Percentiles rank a stretch among this genome's conserved stretches.
phyloP scores from a whole-genome alignment of 768 basidiomycete species.

The Panellus pusillus region DNA sequence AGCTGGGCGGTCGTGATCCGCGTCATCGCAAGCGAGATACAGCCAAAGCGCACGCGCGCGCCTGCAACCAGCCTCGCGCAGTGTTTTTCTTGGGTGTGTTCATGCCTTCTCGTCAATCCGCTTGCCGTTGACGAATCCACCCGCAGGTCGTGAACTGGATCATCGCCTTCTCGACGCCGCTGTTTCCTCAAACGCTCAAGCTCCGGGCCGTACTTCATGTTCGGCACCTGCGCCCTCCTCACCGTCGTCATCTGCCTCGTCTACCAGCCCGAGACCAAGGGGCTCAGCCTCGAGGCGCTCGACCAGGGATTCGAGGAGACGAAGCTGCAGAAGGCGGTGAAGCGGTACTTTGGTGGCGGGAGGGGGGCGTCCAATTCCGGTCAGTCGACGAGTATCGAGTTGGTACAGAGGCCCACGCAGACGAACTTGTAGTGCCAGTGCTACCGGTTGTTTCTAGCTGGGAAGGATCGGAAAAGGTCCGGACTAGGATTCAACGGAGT shows the following conservation, averaged over 20 bases:
- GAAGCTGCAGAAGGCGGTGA: constrained; percentile 15
- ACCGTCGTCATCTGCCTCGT: constrained; percentile 38
- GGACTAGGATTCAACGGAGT: too few relatives aligned
- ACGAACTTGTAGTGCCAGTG: background rate
- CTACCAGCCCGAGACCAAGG: constrained; percentile 46
- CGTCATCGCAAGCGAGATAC: constrained; percentile 45
- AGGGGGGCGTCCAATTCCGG: constrained; percentile 2
- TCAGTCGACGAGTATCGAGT: constrained; percentile 13
- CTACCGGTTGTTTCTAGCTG: too few relatives aligned
- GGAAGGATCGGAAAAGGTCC: too few relatives aligned
- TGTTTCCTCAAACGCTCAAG: constrained; percentile 45
- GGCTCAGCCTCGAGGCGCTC: constrained; percentile 43
- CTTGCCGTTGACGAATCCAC: constrained; percentile 1
- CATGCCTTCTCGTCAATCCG: background rate
- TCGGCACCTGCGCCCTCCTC: constrained; percentile 37
- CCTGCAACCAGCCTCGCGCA: constrained; percentile 41
- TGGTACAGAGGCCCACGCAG: background rate
- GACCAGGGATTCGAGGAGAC: constrained; percentile 36
- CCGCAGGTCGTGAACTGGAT: constrained; percentile 39
- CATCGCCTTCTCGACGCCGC: constrained; percentile 46
- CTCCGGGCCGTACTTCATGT: constrained; percentile 50
- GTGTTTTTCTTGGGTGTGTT: constrained; percentile 41
- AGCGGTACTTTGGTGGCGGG: constrained; percentile 12
- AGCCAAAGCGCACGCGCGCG: constrained; percentile 47
- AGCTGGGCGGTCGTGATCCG: constrained; percentile 46